A percentile compares a stretch with the other conserved stretches of the same genome.
Evolutionary conservation across 2,329 filamentous ascomycete genomes (phyloP).

Genomic region (Colletotrichum sidae): DNA sequence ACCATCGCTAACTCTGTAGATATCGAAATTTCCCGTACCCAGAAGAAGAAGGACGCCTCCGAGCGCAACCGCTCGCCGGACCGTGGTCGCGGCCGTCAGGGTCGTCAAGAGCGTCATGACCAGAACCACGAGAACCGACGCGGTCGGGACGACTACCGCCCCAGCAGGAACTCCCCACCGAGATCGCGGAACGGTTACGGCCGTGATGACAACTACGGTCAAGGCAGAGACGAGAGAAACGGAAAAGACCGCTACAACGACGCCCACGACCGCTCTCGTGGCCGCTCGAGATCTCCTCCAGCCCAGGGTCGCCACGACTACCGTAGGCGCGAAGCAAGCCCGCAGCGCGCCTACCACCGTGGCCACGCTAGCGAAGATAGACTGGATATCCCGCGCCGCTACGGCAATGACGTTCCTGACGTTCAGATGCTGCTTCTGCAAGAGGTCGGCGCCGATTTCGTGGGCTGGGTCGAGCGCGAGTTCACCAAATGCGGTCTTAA

Average conservation of each 20-base stretch:
- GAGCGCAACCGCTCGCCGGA: constrained; percentile 70
- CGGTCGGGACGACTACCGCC: constrained; percentile 73
- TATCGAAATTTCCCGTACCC: constrained; percentile 88
- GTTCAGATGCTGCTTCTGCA: constrained; percentile 88
- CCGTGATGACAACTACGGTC: constrained; percentile 46
- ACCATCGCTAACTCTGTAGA: constrained; percentile 61
- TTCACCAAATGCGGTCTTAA: constrained; percentile 79
- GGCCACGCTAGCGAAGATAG: constrained; percentile 66
- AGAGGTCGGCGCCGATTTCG: constrained; percentile 82
- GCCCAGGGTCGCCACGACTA: constrained; percentile 63
- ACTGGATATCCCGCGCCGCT: constrained; percentile 79
- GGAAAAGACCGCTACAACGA: constrained; percentile 58
- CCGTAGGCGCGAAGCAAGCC: constrained; percentile 78
- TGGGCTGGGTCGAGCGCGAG: constrained; percentile 82
- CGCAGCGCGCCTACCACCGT: constrained; percentile 54
- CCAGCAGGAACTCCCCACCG: constrained; percentile 70
- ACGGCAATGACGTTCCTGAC: constrained; percentile 83
- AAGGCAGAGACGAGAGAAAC: constrained; percentile 73
- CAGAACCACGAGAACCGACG: constrained; percentile 51
- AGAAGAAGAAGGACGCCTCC: constrained; percentile 79
- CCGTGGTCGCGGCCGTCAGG: constrained; percentile 54
- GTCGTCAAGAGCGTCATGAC: constrained; percentile 60
- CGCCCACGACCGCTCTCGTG: constrained; percentile 58
- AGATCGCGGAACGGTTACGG: constrained; percentile 55
- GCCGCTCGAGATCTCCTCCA: constrained; percentile 77